Evolutionary conservation across 2,329 filamentous ascomycete species (phyloP), one percentile per base, ranked within the genome.

Genomic region (Bipolaris zeicola): DNA sequence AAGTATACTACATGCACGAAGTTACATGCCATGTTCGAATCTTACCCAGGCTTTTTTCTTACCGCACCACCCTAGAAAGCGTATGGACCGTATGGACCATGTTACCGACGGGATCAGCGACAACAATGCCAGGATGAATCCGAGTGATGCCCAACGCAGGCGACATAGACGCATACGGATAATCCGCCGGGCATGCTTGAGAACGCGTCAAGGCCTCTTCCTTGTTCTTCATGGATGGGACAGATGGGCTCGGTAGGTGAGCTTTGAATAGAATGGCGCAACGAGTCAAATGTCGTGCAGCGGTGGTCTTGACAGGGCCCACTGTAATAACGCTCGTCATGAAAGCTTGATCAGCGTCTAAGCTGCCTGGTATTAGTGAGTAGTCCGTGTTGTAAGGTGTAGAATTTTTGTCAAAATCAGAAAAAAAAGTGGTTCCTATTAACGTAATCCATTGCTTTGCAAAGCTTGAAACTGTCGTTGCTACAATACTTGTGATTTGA

Each of bases 81-180:
- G 36, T 51, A 22, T 20, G 34, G 36, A 41, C 20, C 18, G 36
- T 51, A 22, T 20, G 34, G 36, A 41, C 20, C 53, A 37, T 42
- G 48, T 34, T 28, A 34, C 16, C 20, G 11, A 38, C 5, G n/a
- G 10, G 3, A 41, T n/a, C 3, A 7, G 26, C 36, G 18, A 49
- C 11, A 16, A 16, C 14, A n/a, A 24, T 34, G 22, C 22, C 47
- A 22, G 28, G n/a, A 39, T 26, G 22, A 24, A 20, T 38, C 48
- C 38, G n/a, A 33, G n/a, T 48, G 50, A 57, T 44, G 50, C 54
- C 54, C 54, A 57, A 57, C 44, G 33, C 43, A 53, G 49, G 38
- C 50, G 44, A 53, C 10, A 13, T n/a, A 39, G 13, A 45, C 33
- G 33, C 13, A 38, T 37, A 24, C 11, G 45, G 45, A 37, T 13